Evolutionary conservation across 768 basidiomycete genomes (phyloP).

Genomic region (Hortiboletus campestris): DNA sequence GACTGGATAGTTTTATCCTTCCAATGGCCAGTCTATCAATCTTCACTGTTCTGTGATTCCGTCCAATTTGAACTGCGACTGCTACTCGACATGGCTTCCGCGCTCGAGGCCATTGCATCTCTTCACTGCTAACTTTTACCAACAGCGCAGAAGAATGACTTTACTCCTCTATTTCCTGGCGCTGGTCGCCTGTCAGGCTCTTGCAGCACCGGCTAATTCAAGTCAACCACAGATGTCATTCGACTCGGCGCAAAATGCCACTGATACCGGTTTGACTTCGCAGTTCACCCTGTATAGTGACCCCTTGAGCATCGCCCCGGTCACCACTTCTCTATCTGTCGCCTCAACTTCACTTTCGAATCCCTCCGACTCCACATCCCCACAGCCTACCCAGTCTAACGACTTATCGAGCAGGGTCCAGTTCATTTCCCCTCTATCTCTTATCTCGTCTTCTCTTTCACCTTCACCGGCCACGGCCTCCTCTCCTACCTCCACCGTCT

Average conservation of each 20-base stretch:
- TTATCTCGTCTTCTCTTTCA: neutral
- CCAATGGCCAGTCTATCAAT: neutral
- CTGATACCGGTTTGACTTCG: neutral
- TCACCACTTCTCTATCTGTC: neutral
- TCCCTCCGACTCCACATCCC: neutral
- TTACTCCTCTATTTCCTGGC: slow-evolving; percentile 6
- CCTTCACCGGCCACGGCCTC: neutral
- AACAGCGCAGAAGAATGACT: slow-evolving; percentile 6
- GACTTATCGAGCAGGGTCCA: neutral
- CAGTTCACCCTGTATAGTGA: neutral
- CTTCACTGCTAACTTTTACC: neutral
- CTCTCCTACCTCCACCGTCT: neutral
- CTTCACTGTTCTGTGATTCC: neutral
- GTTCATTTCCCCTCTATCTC: neutral
- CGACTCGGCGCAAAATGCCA: neutral
- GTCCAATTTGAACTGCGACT: slow-evolving; percentile 32
- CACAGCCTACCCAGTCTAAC: neutral
- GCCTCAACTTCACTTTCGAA: neutral
- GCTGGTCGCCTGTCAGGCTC: slow-evolving; percentile 12
- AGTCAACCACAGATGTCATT: neutral
- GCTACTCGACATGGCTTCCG: neutral
- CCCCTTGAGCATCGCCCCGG: neutral
- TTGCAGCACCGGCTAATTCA: slow-evolving; percentile 12
- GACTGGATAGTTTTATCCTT: neutral
- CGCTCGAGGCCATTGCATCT: neutral